These are phyloP conservation scores for Trypanosoma cruzi DNA, from an alignment of 208 protist species.

Conservation along the genomic window DNA sequence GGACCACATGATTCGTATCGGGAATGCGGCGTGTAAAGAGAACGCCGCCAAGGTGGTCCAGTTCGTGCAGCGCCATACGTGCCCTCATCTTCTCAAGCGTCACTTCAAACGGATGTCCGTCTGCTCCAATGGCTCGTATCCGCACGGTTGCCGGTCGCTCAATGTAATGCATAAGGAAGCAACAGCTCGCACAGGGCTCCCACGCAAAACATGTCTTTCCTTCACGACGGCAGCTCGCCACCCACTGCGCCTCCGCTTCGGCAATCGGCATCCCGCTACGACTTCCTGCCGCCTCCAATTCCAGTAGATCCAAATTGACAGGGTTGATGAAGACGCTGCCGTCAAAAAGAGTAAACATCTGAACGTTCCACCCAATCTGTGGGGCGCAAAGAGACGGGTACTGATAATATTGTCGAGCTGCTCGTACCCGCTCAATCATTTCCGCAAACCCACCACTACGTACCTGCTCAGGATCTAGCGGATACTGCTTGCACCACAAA, in stretches of 20 bases:
- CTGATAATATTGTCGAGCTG: conserved; percentile 81
- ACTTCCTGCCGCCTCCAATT: conserved; percentile 35
- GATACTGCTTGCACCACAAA: conserved; percentile 74
- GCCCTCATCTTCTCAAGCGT: conserved; percentile 67
- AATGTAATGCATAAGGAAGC: conserved; percentile 91
- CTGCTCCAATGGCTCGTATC: conserved; percentile 45
- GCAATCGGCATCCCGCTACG: conserved; percentile 26
- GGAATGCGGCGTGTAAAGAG: conserved; percentile 87
- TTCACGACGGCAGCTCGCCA: conserved; percentile 44
- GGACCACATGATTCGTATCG: conserved; percentile 87
- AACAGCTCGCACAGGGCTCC: conserved; percentile 91
- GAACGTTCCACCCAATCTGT: conserved; percentile 91
- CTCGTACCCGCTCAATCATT: conserved; percentile 67
- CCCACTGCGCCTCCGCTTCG: conserved; percentile 51
- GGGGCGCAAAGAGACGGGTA: conserved; percentile 87
- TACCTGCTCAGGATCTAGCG: conserved; percentile 42
- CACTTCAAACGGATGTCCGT: conserved; percentile 44
- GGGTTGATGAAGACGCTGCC: conserved; percentile 85
- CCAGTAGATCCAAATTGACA: conserved; percentile 65
- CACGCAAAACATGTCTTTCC: conserved; percentile 81
- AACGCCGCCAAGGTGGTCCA: conserved; percentile 84
- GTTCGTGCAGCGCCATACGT: conserved; percentile 85
- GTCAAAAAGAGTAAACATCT: conserved; percentile 89
- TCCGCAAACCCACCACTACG: conserved; percentile 50
- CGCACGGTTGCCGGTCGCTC: conserved; percentile 77